Evolutionary conservation across 2,329 filamentous ascomycete genomes (phyloP), one percentile per base, ranked within the genome.

Genomic region (Orbilia quercus): DNA sequence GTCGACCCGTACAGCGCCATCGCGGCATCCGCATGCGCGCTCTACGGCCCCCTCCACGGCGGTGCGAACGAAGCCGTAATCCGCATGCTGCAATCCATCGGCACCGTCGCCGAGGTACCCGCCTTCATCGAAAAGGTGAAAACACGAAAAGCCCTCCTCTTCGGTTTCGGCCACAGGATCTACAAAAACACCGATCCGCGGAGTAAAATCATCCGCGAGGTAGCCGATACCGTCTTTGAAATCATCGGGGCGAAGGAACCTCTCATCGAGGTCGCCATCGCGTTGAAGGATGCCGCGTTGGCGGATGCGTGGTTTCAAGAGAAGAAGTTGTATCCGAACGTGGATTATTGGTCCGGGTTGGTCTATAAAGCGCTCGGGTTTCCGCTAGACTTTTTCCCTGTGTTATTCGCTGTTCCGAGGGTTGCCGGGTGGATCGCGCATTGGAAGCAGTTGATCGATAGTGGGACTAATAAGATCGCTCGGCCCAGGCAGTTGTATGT

Each of bases 61-160:
- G 86, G 85, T n/a, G 86, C 86, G 1, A 85, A 84, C 0, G 86
- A 87, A 75, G 82, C 83, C 20, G 85, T 85, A 0, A 86, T 86
- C 76, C 82, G 84, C 51, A 84, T 84, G 81, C 80, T 86, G 2
- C 83, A 83, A 75, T 81, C 83, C 75, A 84, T 86, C 60, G 84
- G 84, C 14, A 81, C 79, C 0, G 82, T 82, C 1, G 83, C 84
- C 45, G 84, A 84, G 38, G 84, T 86, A 2, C 84, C 84, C 0
- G 80, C 79, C 0, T 83, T 85, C 60, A 84, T 86, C 79, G 78
- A 81, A 1, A 80, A 82, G 42, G 85, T 86, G 0, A 84, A 86
- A 79, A 80, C 77, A 75, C 80, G 83, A 2, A 84, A 86, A 78
- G 80, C 82, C 6, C 83, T 85, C 6, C 81, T 87, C 1, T 85